Base-by-base conservation (phyloP, 345 rosid genomes). In the Gynandropsis gynandra region DNA sequence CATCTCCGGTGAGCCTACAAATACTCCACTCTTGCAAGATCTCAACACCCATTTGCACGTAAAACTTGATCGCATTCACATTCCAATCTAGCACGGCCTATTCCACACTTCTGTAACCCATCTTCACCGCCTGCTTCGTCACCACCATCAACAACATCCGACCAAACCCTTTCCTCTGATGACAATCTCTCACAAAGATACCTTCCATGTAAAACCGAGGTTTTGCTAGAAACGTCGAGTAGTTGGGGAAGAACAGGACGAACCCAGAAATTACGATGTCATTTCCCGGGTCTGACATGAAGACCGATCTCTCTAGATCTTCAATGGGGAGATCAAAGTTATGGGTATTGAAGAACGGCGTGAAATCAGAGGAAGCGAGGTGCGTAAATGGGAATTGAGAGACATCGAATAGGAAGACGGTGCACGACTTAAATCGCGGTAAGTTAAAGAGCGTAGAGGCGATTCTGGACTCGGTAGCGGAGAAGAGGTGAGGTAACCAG, bases 21-120 rank as follows among this genome's bases (percentile, higher is more conserved):
- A 84, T 68, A 68, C 96, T 79, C 92, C 95, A 84, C 9, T 87
- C 95, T 50, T 65, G 72, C 55, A 74, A 67, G 20, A 87, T 55
- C 63, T 76, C 51, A 16, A 96, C 96, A 8, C 96, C 96, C 98
- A 90, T 82, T 34, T 79, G 83, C 53, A 84, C 92, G 16, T 84
- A 87, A 39, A 90, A 90, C 59, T 67, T 74, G 1, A 90, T 82
- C 2, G 95, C 96, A 65, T 84, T 82, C 20, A 68, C 74, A 62
- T 90, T 90, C 98, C 95, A 87, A 56, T 84, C 96, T 59, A 84
- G 83, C 55, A 87, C 98, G 37, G 76, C 67, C 96, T 95, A 87
- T 50, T 82, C 95, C 3, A 90, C 96, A 53, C 95, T 82, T 9
- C 87, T 89, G 37, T 84, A 87, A 42, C n/a, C n/a, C n/a, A n/a